A percentile compares a stretch with the other conserved stretches of the same genome.
These are phyloP conservation scores for Verbena officinalis DNA, from an alignment of 257 asterid genomes.

Conservation along the genomic window DNA sequence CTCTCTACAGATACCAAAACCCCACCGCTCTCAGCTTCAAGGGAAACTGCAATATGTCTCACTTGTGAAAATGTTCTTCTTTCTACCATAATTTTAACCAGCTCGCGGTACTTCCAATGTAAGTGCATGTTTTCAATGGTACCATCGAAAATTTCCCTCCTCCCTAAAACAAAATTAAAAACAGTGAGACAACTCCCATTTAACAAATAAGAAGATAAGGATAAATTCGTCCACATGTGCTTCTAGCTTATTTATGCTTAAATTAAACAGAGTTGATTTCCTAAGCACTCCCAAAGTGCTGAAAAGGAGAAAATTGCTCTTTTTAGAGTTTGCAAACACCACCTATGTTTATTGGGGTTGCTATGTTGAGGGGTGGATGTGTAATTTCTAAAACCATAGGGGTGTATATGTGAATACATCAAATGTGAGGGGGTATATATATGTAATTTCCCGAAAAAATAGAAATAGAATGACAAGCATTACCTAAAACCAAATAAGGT, in stretches of 20 bases:
- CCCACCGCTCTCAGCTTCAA: conserved; percentile 97
- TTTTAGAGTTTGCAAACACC: no score
- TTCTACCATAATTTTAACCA: conserved; percentile 78
- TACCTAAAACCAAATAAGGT: conserved; percentile 78
- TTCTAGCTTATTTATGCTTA: no score
- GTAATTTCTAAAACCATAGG: no score
- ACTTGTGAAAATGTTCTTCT: conserved; percentile 66
- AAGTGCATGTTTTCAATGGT: conserved; percentile 93
- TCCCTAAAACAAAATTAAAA: conserved; percentile 50
- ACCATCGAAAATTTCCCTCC: conserved; percentile 86
- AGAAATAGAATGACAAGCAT: neutral
- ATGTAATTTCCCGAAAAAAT: no score
- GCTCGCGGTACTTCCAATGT: conserved; percentile 93
- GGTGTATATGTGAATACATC: no score
- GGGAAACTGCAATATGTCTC: conserved; percentile 73
- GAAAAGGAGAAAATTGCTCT: no score
- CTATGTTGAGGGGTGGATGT: no score
- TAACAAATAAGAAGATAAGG: neutral
- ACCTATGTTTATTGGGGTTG: no score
- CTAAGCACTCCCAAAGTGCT: no score
- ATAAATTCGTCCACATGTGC: no score
- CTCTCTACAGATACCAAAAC: conserved; percentile 80
- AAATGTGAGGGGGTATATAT: no score
- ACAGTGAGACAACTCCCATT: conserved; percentile 13
- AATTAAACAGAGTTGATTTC: no score